Percentiles rank a stretch among this genome's conserved stretches.
Conservation (phyloP, 2,329 filamentous ascomycete species). For the Dothideomycetes sp. region DNA sequence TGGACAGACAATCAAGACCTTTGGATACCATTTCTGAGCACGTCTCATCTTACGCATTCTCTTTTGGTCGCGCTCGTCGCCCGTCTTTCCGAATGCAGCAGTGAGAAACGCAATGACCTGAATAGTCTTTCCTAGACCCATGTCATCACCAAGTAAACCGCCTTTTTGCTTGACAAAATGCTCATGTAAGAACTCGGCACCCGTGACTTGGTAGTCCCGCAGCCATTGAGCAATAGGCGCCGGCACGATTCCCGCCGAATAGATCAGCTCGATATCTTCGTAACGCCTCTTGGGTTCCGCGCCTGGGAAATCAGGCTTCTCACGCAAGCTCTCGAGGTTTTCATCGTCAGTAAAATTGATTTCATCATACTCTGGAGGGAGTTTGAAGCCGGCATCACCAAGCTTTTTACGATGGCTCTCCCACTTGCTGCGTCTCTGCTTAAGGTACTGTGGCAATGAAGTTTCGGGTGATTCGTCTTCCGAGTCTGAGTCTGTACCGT, state of each 20-base stretch:
- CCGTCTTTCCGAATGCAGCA: conserved; percentile 87
- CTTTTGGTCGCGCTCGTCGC: conserved; percentile 73
- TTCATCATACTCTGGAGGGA: conserved; percentile 68
- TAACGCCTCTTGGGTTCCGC: conserved; percentile 59
- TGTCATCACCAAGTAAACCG: conserved; percentile 87
- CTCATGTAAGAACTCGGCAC: conserved; percentile 74
- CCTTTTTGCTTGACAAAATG: conserved; percentile 86
- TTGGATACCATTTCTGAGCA: conserved; percentile 64
- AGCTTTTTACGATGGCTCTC: conserved; percentile 49
- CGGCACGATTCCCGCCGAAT: conserved; percentile 72
- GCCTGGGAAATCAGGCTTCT: conserved; percentile 58
- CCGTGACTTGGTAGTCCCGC: conserved; percentile 81
- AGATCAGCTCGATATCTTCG: conserved; percentile 61
- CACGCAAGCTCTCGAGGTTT: conserved; percentile 47
- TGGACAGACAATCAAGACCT: conserved; percentile 76
- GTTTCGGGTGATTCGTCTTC: conserved; percentile 46
- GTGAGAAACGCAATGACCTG: conserved; percentile 90
- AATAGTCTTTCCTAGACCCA: conserved; percentile 95
- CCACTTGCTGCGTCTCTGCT: conserved; percentile 56
- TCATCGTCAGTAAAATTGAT: conserved; percentile 68
- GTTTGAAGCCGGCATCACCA: conserved; percentile 56
- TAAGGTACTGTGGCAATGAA: conserved; percentile 61
- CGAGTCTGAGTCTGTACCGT: conserved; percentile 34
- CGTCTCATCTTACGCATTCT: conserved; percentile 78
- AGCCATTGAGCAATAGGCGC: conserved; percentile 85